Evolutionary conservation across 2,329 filamentous ascomycete genomes (phyloP), one percentile per base, ranked within the genome.

Genomic region (Xylaria sp.): DNA sequence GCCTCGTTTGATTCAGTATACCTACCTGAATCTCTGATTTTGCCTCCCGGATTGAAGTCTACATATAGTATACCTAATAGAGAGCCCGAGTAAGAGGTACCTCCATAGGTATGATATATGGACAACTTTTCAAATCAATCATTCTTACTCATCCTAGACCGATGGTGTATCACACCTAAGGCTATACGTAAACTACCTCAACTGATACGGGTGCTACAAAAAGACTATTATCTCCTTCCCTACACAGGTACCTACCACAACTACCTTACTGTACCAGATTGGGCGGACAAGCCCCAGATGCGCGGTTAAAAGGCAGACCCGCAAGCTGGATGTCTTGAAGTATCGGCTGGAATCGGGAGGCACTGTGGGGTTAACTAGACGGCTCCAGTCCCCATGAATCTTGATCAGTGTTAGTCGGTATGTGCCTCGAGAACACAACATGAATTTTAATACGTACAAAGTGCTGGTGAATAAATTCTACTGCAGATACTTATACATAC

Each of bases 301-400:
- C 21, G 56, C 32, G 24, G 56, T 59, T 59, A 59, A 59, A 59
- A 59, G 9, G 11, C 34, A 39, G 54, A 57, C 54, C 54, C 54
- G 34, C 34, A 57, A 42, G 54, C 54, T 39, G 12, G 27, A 19
- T 19, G 48, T 24, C 9, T 51, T 21, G 27, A 48, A 48, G 42
- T 51, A 34, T 50, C 58, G 58, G 58, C 39, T 61, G 47, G 58
- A 61, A 51, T 61, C 58, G 58, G 58, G 58, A 51, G 42, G 45
- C 24, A 8, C 4, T 50, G 42, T 50, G 42, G 57, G 57, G 58
- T 19, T 48, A 42, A 57, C 24, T 27, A 27, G 24, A 14, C 17
- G 27, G 32, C 54, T 36, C 34, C 34, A 57, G 54, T 57, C 32
- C 21, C 48, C 48, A 51, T 51, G 48, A 51, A 51, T 51, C 42